These are phyloP conservation scores for Kazachstania martiniae DNA, from an alignment of 805 yeast genomes.

Conservation along the genomic window DNA sequence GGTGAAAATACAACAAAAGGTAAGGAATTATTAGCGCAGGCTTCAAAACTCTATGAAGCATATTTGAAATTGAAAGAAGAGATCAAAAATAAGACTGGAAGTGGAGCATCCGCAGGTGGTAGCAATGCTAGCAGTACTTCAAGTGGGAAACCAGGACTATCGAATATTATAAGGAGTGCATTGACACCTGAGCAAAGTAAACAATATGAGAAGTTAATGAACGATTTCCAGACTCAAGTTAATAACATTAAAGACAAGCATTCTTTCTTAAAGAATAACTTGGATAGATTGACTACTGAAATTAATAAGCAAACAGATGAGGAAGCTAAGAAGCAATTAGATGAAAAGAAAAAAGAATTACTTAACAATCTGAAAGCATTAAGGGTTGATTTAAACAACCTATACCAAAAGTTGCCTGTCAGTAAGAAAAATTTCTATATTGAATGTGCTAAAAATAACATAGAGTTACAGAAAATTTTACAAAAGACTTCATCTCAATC, in stretches of 20 bases:
- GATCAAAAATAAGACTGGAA: slow-evolving; percentile 1
- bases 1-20: slow-evolving; percentile 53
- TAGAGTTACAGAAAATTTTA: slow-evolving; percentile 22
- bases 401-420: slow-evolving; percentile 22
- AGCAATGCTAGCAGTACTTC: slow-evolving; percentile 2
- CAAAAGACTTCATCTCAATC: slow-evolving; percentile 20
- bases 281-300: slow-evolving; percentile 23
- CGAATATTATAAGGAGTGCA: slow-evolving; percentile 21
- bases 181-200: slow-evolving; percentile 24
- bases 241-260: slow-evolving; percentile 23
- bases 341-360: slow-evolving; percentile 20
- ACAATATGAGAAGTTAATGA: slow-evolving; percentile 20
- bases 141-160: slow-evolving; percentile 9
- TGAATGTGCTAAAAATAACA: slow-evolving; percentile 27
- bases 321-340: slow-evolving; percentile 19
- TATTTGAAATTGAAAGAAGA: slow-evolving; percentile 24
- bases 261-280: slow-evolving; percentile 20
- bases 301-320: slow-evolving; percentile 18
- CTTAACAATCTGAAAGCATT: slow-evolving; percentile 17
- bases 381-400: slow-evolving; percentile 17
- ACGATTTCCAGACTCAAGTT: slow-evolving; percentile 21
- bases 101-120: slow-evolving; percentile 6
- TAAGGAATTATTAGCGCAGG: slow-evolving; percentile 49
- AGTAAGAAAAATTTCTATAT: slow-evolving; percentile 25
- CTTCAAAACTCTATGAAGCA: slow-evolving; percentile 52